Percentiles rank a stretch among this genome's conserved stretches.
These are phyloP conservation scores for Hibiscus syriacus DNA, from an alignment of 345 rosid genomes.

Conservation along the genomic window DNA sequence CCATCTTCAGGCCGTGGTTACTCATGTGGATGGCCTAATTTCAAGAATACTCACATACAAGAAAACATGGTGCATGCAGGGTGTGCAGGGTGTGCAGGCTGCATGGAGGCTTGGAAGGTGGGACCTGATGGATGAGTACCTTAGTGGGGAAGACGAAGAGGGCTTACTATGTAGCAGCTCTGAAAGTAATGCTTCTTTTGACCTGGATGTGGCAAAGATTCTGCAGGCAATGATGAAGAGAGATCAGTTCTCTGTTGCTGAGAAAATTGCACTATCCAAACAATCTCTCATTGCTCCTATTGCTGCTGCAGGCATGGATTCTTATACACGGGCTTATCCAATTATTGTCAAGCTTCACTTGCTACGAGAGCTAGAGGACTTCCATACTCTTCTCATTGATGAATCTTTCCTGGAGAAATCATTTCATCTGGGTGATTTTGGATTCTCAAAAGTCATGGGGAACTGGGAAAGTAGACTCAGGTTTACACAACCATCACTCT, in stretches of 20 bases:
- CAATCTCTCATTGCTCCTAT: constrained; percentile 95
- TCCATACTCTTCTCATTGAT: constrained; percentile 52
- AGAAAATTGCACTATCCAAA: constrained; percentile 76
- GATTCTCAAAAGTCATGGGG: constrained; percentile 54
- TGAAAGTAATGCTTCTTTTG: constrained; percentile 94
- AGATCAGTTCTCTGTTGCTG: constrained; percentile 68
- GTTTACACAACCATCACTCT: constrained; percentile 79
- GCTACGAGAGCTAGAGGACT: constrained; percentile 81
- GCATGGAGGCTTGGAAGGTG: constrained; percentile 98
- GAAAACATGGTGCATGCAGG: constrained; percentile 99
- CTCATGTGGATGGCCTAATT: constrained; percentile 89
- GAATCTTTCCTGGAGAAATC: constrained; percentile 83
- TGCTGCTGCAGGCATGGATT: constrained; percentile 99
- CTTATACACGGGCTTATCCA: constrained; percentile 87
- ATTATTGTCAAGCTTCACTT: constrained; percentile 87
- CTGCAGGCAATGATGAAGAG: constrained; percentile 89
- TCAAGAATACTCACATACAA: constrained; percentile 79
- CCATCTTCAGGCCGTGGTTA: constrained; percentile 97
- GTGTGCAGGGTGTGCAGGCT: constrained; percentile 97
- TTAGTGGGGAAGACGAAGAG: constrained; percentile 71
- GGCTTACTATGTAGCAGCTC: constrained; percentile 81
- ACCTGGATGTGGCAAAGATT: constrained; percentile 93
- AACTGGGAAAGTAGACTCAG: constrained; percentile 89
- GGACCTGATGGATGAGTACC: constrained; percentile 97
- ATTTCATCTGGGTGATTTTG: constrained; percentile 44